Percentiles rank a stretch among this genome's conserved stretches.
Conservation (phyloP, 1,139 yeast species). For the Yamadazyma sp. region DNA sequence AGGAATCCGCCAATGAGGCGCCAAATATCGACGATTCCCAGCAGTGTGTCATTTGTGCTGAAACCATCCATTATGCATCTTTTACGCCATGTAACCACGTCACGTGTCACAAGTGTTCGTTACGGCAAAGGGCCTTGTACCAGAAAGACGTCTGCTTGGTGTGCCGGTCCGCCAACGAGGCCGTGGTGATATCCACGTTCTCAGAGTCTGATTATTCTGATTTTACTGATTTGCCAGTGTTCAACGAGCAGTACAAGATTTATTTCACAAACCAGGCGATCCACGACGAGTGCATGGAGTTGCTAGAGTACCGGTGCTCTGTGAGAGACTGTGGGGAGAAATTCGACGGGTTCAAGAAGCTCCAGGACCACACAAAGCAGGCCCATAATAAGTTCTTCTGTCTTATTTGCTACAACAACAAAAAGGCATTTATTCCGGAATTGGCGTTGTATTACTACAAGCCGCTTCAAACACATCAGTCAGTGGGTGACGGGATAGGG, state of each 20-base stretch:
- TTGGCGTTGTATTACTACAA: constrained; percentile 60
- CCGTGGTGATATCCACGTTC: constrained; percentile 55
- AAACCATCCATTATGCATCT: constrained; percentile 60
- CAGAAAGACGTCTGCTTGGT: constrained; percentile 73
- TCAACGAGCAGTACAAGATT: constrained; percentile 47
- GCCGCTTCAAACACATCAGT: constrained; percentile 68
- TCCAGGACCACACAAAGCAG: constrained; percentile 63
- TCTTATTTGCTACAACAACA: constrained; percentile 70
- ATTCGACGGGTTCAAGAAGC: constrained; percentile 51
- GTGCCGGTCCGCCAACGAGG: constrained; percentile 71
- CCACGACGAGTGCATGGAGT: constrained; percentile 42
- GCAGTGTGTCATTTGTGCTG: constrained; percentile 83
- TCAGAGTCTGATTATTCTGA: constrained; percentile 39
- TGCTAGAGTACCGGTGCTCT: constrained; percentile 63
- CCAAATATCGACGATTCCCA: constrained; percentile 34
- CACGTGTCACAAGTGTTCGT: constrained; percentile 80
- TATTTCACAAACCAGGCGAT: constrained; percentile 51
- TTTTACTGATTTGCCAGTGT: constrained; percentile 27
- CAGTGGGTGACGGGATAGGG: constrained; percentile 67
- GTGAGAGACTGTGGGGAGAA: constrained; percentile 49
- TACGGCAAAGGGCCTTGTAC: constrained; percentile 81
- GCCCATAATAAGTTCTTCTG: constrained; percentile 69
- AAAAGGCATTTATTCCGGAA: constrained; percentile 77
- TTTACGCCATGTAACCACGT: constrained; percentile 81
- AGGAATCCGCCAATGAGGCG: constrained; percentile 26